Percentiles rank a stretch among this genome's conserved stretches.
Evolutionary conservation across 306 rosid species (phyloP).

Genomic region (Lithocarpus polystachyus): DNA sequence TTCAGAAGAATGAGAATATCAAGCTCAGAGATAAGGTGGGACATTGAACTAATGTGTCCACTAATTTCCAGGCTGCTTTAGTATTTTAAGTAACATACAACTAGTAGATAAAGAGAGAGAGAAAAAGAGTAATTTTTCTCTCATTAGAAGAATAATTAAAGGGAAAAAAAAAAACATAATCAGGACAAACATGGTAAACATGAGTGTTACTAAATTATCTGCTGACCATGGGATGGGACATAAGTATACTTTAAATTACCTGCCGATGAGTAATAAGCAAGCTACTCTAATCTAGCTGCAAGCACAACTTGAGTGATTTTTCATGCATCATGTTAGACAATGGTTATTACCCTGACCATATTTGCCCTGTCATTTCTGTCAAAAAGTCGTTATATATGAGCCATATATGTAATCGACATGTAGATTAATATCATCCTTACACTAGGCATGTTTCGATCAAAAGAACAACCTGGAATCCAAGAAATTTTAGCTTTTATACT

Average conservation of each 20-base stretch:
- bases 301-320: neutral
- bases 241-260: neutral
- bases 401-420: neutral
- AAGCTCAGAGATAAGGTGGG: conserved; percentile 6
- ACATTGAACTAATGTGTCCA: neutral
- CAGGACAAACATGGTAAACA: neutral
- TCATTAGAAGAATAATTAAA: too few species aligned
- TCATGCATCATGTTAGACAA: neutral
- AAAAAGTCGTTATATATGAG: neutral
- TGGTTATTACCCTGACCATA: neutral
- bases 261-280: neutral
- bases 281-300: neutral
- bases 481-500: neutral
- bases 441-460: neutral
- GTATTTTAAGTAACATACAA: neutral
- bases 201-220: neutral
- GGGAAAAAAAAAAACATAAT: neutral
- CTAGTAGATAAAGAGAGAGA: neutral
- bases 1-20: neutral
- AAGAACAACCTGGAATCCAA: neutral
- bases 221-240: neutral
- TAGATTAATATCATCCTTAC: neutral
- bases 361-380: neutral
- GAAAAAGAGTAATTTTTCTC: neutral
- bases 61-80: neutral